Base-by-base conservation (phyloP, 371 early-diverging fungal genomes). In the Actinomucor elegans region DNA sequence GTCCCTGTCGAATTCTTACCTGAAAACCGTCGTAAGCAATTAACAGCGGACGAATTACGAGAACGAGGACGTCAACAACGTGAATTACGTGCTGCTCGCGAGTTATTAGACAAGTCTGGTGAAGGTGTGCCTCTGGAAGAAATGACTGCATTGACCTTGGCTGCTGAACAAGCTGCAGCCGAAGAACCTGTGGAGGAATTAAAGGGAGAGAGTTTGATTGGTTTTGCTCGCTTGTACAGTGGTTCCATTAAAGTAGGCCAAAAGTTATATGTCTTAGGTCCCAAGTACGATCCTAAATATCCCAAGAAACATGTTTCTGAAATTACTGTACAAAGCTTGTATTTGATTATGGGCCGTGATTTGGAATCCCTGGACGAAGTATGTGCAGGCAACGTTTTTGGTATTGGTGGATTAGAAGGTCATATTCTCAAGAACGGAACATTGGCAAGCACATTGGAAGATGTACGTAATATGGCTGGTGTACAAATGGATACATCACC, bases 331-430 rank as follows among this genome's bases (percentile, higher is more conserved):
- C 69, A 89, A 49, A 81, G 75, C 15, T 67, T 99, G 33, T 98
- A 91, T 49, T 66, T 98, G 70, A 83, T 97, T 64, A 98, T 99
- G 98, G 98, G 99, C 7, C 83, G 94, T 29, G 97, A 98, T 32
- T 65, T 98, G 45, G 84, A 90, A 52, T 79, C 76, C 2, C 59
- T 98, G 54, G 74, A 84, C 10, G 82, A 89, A 53, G 98, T 97
- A 0, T 87, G 89, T 0, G 96, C 98, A 2, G 99, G 99, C 12
- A 94, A 94, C 61, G 89, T 98, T 0, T 96, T 97, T 80, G 99
- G 95, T 27, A 93, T 99, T 56, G 89, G 89, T 31, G 97, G 97
- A 1, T 60, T 94, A n/a, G 93, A 89, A 6, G 89, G 88, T 0
- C 86, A 87, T 52, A 80, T 97, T 11, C 71, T 97, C 35, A 98